Conservation (phyloP, 805 yeast species). For the Ogataea zsoltii region DNA sequence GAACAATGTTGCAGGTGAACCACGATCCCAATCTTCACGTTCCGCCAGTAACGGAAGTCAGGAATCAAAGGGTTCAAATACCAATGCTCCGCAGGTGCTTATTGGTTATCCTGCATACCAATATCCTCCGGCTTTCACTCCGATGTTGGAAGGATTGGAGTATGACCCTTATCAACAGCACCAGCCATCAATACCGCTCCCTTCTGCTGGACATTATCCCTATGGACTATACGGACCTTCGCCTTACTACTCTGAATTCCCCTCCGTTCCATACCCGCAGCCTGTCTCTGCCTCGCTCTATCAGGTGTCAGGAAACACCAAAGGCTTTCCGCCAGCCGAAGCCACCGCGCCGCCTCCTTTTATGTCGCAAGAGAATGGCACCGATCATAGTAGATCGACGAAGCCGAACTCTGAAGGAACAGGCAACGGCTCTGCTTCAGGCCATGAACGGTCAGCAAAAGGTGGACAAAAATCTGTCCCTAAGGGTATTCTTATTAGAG, state of each 20-base stretch:
- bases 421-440: constrained; percentile 3
- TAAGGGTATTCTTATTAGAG: constrained; percentile 18
- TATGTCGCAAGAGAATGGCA: not conserved
- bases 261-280: constrained; percentile 14
- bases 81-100: constrained; percentile 17
- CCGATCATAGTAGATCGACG: not conserved
- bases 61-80: not conserved
- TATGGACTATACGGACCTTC: constrained; percentile 24
- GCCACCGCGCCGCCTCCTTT: constrained; percentile 15
- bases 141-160: constrained; percentile 20
- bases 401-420: not conserved
- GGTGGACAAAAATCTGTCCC: constrained; percentile 8
- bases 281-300: constrained; percentile 18
- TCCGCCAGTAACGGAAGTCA: constrained; percentile 9
- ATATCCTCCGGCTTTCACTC: constrained; percentile 13
- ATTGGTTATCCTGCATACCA: constrained; percentile 15
- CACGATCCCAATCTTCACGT: constrained; percentile 11
- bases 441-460: not conserved
- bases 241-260: constrained; percentile 22
- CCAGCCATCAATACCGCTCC: constrained; percentile 16
- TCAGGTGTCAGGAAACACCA: constrained; percentile 13
- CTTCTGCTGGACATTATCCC: constrained; percentile 22
- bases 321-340: constrained; percentile 20
- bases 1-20: constrained; percentile 6
- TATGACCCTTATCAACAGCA: constrained; percentile 16